Evolutionary conservation across 805 yeast species (phyloP).

Genomic region (Monosporozyma aerobia): DNA sequence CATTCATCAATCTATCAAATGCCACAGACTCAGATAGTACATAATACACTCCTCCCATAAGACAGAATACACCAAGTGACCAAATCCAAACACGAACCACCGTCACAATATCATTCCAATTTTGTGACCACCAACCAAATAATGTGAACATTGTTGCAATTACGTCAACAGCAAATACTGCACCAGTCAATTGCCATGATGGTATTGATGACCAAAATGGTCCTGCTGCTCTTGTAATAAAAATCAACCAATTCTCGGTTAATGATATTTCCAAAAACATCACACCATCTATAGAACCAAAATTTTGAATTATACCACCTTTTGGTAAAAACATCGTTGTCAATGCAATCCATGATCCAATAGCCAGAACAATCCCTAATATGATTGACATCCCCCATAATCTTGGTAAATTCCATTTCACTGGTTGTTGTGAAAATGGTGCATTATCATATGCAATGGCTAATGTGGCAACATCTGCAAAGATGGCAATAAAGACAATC

Average conservation of each 20-base stretch:
- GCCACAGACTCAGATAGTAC: conserved; percentile 73
- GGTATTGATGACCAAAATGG: conserved; percentile 96
- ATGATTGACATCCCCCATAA: conserved; percentile 93
- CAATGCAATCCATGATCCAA: conserved; percentile 91
- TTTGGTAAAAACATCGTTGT: conserved; percentile 85
- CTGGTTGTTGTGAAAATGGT: conserved; percentile 87
- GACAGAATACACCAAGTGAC: conserved; percentile 96
- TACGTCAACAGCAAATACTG: conserved; percentile 83
- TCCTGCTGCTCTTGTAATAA: conserved; percentile 94
- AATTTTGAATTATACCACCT: conserved; percentile 94
- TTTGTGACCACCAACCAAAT: conserved; percentile 97
- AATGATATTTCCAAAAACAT: conserved; percentile 88
- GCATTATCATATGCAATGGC: conserved; percentile 97
- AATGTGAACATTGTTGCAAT: conserved; percentile 85
- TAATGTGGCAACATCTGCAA: conserved; percentile 94
- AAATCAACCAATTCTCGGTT: conserved; percentile 96
- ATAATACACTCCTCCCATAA: conserved; percentile 94
- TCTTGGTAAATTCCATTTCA: conserved; percentile 94
- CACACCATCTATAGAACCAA: conserved; percentile 89
- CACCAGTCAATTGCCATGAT: conserved; percentile 95
- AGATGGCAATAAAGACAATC: conserved; percentile 92
- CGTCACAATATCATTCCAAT: conserved; percentile 93
- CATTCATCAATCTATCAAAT: conserved; percentile 79
- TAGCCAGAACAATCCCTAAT: conserved; percentile 76
- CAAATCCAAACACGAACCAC: conserved; percentile 91